Evolutionary conservation across 2,329 filamentous ascomycete genomes (phyloP).

Genomic region (Cladosporium sp.): DNA sequence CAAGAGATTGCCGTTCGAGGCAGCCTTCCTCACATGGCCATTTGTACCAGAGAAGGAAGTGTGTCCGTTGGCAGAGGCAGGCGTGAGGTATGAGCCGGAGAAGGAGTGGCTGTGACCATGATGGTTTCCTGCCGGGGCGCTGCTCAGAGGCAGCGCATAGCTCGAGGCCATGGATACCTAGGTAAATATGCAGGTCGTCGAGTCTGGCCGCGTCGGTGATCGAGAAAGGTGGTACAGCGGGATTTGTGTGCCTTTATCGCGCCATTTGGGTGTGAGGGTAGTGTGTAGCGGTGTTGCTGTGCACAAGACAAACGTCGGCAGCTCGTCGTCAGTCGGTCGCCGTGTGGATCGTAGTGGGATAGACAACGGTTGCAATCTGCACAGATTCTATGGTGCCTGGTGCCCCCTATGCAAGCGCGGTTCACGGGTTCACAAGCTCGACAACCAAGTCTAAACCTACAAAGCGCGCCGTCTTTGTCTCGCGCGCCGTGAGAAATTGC

Average conservation of each 20-base stretch:
- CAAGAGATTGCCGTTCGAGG: conserved; percentile 21
- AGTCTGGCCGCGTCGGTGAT: not conserved
- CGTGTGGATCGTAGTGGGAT: conserved; percentile 11
- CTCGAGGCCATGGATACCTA: conserved; percentile 39
- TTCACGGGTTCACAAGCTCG: conserved; percentile 2
- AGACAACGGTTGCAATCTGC: conserved; percentile 2
- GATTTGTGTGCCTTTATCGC: conserved; percentile 5
- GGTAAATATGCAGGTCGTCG: not conserved
- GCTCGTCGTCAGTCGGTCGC: conserved; percentile 4
- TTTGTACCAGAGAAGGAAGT: conserved; percentile 17
- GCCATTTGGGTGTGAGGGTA: conserved; percentile 17
- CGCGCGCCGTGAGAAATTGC: not conserved
- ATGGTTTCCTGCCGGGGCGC: conserved; percentile 25
- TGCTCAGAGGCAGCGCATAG: conserved; percentile 39
- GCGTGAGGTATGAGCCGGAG: conserved; percentile 16
- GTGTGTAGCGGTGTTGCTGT: conserved; percentile 16
- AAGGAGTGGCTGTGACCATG: conserved; percentile 26
- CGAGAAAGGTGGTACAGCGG: not conserved
- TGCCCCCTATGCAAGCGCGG: conserved; percentile 6
- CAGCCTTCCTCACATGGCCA: conserved; percentile 18
- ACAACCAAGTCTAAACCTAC: not conserved
- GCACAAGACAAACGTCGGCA: conserved; percentile 2
- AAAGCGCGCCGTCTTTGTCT: not conserved
- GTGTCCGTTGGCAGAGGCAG: conserved; percentile 15
- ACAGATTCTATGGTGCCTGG: conserved; percentile 6